phyloP scores from a whole-genome alignment of 164 flowering plant genomes.

The Liquidambar formosana region DNA sequence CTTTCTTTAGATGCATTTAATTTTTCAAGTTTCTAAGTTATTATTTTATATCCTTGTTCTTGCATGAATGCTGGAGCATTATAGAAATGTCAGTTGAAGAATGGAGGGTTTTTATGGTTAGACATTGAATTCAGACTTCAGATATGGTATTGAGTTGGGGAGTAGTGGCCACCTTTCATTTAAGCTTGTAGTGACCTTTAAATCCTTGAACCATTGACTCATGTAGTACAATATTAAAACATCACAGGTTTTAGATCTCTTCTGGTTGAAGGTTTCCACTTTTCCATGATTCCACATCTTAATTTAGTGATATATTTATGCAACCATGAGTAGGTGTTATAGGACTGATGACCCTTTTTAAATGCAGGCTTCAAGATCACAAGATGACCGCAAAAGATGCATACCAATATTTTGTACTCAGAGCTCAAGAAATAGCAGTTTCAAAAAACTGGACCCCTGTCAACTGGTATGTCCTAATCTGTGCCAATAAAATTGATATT shows the following conservation, averaged over 20 bases:
- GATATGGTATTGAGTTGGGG: background rate
- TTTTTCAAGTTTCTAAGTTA: too few species aligned
- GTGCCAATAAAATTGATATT: background rate
- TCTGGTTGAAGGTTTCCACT: background rate
- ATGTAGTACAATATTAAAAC: too few species aligned
- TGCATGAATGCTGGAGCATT: too few species aligned
- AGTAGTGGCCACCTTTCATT: background rate
- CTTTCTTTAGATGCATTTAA: too few species aligned
- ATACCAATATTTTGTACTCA: slow-evolving; percentile 84
- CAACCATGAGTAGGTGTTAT: background rate
- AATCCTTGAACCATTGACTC: background rate
- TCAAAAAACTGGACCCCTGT: slow-evolving; percentile 76
- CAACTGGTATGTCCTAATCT: slow-evolving; percentile 61
- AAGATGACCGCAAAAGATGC: slow-evolving; percentile 82
- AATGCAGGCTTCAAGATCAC: slow-evolving; percentile 71
- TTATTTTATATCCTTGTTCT: too few species aligned
- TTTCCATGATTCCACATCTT: too few species aligned
- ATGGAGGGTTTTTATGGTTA: too few species aligned
- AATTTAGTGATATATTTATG: background rate
- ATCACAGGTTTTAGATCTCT: too few species aligned
- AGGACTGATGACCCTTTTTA: slow-evolving; percentile 6
- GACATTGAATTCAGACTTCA: background rate
- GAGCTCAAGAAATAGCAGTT: slow-evolving; percentile 81
- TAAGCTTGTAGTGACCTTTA: background rate
- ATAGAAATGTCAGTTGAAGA: too few species aligned